Percentiles rank a stretch among this genome's conserved stretches.
Evolutionary conservation across 352 stramenopile genomes (phyloP).

Genomic region (Phytophthora nicotianae): DNA sequence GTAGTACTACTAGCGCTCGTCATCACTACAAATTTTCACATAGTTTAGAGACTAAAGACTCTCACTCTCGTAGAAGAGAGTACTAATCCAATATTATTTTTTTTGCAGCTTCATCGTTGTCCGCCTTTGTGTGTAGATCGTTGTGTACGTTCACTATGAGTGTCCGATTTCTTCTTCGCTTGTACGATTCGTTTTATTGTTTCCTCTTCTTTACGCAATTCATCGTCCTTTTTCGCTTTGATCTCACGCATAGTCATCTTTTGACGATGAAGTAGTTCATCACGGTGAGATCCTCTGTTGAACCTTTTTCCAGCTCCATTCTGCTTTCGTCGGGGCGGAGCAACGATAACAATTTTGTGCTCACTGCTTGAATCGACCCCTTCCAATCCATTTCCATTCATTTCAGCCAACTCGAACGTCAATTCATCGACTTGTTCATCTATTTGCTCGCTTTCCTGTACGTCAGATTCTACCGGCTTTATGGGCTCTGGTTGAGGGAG

Average conservation of each 20-base stretch:
- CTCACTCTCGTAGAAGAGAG: background rate
- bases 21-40: constrained; percentile 40
- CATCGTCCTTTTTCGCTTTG: constrained; percentile 55
- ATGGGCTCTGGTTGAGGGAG: constrained; percentile 19
- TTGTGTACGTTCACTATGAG: constrained; percentile 50
- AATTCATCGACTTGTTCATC: background rate
- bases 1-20: constrained; percentile 35
- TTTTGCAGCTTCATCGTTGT: background rate
- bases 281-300: constrained; percentile 16
- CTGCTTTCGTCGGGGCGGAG: constrained; percentile 14
- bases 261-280: constrained; percentile 47
- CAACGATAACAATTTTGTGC: constrained; percentile 22
- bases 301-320: constrained; percentile 8
- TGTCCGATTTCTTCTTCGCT: constrained; percentile 39
- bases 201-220: constrained; percentile 45
- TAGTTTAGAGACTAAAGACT: background rate
- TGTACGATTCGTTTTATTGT: constrained; percentile 31
- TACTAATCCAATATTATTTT: background rate
- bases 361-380: background rate
- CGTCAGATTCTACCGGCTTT: background rate
- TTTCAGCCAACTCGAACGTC: background rate
- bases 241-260: constrained; percentile 46
- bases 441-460: constrained; percentile 7
- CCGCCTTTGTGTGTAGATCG: constrained; percentile 23
- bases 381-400: background rate